phyloP scores from a whole-genome alignment of 2,329 filamentous ascomycete genomes.

The Aspergillus melleus region DNA sequence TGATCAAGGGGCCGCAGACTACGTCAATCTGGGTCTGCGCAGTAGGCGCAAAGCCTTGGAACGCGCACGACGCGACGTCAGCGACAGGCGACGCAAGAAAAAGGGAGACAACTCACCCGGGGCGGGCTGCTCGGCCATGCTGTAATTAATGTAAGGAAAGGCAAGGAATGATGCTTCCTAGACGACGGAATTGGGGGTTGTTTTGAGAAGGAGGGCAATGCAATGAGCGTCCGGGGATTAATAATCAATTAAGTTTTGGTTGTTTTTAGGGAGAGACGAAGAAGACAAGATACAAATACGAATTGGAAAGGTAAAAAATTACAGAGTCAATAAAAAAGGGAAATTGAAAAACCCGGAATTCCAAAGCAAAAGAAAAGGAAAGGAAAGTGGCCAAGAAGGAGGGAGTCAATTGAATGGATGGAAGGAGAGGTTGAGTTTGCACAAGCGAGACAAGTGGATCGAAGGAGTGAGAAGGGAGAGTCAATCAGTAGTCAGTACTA shows the following conservation, averaged over 20 bases:
- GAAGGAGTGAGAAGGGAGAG: too few relatives aligned
- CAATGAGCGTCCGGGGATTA: background rate
- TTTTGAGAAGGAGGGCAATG: background rate
- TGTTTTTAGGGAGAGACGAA: background rate
- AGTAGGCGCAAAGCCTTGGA: slow-evolving; percentile 16
- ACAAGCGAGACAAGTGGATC: background rate
- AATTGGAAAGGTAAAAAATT: background rate
- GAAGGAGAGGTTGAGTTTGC: slow-evolving; percentile 1
- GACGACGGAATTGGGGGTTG: background rate
- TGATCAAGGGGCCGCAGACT: slow-evolving; percentile 50
- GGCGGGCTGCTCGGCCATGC: slow-evolving; percentile 4
- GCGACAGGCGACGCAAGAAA: background rate
- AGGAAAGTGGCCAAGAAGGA: slow-evolving; percentile 9
- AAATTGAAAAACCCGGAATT: background rate
- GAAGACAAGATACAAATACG: background rate
- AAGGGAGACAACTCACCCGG: background rate
- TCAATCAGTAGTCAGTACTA: background rate
- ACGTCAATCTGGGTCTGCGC: slow-evolving; percentile 38
- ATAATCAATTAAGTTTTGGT: background rate
- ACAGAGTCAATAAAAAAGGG: background rate
- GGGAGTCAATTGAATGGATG: background rate
- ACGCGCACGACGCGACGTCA: background rate
- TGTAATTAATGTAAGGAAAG: background rate
- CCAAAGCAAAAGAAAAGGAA: background rate
- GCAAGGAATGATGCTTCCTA: background rate